Evolutionary conservation across 2,329 filamentous ascomycete species (phyloP).

Genomic region (Cladosporium sphaerospermum): DNA sequence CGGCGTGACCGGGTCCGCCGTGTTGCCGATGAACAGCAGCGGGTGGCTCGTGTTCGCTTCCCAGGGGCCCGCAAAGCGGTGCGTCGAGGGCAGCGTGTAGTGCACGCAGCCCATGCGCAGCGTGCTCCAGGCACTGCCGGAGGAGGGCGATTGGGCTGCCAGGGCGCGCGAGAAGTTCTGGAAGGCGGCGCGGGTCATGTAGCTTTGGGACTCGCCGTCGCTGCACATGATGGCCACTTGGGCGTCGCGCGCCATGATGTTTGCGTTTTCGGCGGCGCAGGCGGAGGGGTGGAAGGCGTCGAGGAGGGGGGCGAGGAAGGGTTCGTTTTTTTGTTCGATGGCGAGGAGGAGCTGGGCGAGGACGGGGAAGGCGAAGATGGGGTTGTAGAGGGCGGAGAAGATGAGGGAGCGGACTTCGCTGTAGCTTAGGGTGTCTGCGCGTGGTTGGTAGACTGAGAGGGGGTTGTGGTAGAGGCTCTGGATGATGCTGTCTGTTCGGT

Average conservation of each 20-base stretch:
- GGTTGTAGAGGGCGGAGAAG: slow-evolving; percentile 33
- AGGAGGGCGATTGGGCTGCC: slow-evolving; percentile 27
- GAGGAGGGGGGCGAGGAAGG: slow-evolving; percentile 23
- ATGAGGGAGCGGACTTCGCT: slow-evolving; percentile 34
- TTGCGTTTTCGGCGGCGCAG: neutral
- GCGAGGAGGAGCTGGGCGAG: slow-evolving; percentile 31
- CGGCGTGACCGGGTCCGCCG: slow-evolving; percentile 31
- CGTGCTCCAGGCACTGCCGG: slow-evolving; percentile 34
- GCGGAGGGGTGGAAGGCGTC: neutral
- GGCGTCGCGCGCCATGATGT: neutral
- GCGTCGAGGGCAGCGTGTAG: slow-evolving; percentile 32
- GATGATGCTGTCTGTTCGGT: slow-evolving; percentile 29
- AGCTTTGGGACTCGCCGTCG: slow-evolving; percentile 32
- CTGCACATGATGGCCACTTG: slow-evolving; percentile 32
- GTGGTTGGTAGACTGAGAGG: slow-evolving; percentile 29
- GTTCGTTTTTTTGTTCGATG: slow-evolving; percentile 29
- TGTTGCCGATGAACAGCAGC: slow-evolving; percentile 29
- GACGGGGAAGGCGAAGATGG: slow-evolving; percentile 28
- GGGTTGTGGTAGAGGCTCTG: slow-evolving; percentile 37
- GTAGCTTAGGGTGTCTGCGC: slow-evolving; percentile 35
- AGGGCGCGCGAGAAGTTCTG: slow-evolving; percentile 30
- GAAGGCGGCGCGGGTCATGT: slow-evolving; percentile 24
- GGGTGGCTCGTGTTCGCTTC: slow-evolving; percentile 24
- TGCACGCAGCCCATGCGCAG: slow-evolving; percentile 33
- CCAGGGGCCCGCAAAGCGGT: slow-evolving; percentile 28